Conservation (phyloP, 441 rosid genomes). For the Gossypium trilobum region DNA sequence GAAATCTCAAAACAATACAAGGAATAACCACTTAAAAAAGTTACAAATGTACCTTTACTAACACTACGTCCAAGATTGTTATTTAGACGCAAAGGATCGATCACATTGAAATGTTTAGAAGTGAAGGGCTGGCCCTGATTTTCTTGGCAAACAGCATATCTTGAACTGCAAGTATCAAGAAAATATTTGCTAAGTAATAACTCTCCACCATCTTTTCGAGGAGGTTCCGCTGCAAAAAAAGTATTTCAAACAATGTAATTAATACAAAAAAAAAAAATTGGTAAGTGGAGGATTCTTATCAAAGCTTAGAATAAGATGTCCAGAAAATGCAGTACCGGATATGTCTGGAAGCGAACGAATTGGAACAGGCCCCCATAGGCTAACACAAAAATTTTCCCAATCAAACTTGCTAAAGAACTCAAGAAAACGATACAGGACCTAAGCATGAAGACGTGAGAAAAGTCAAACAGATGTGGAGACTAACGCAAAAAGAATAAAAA, state of each 20-base stretch:
- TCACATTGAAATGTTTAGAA: too few relatives aligned
- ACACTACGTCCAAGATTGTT: slow-evolving; percentile 99
- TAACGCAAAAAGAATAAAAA: slow-evolving; percentile 14
- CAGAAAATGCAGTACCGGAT: slow-evolving; percentile 45
- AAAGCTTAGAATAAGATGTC: slow-evolving; percentile 11
- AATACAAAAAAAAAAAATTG: not conserved
- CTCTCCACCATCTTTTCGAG: slow-evolving; percentile 4
- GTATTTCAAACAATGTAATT: slow-evolving; percentile 14
- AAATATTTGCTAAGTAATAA: slow-evolving; percentile 50
- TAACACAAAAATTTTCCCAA: slow-evolving; percentile 66
- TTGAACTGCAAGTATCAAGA: slow-evolving; percentile 51
- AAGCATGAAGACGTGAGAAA: slow-evolving; percentile 7
- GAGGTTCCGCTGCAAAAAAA: slow-evolving; percentile 10
- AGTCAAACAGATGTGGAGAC: slow-evolving; percentile 19
- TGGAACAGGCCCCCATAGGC: slow-evolving; percentile 97
- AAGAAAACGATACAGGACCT: too few relatives aligned
- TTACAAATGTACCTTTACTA: slow-evolving; percentile 56
- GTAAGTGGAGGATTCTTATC: slow-evolving; percentile 9
- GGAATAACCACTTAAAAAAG: not conserved
- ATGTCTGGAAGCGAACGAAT: slow-evolving; percentile 73
- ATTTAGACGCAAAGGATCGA: slow-evolving; percentile 47
- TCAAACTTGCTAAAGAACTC: too few relatives aligned
- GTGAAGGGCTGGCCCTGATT: too few relatives aligned
- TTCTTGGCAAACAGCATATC: slow-evolving; percentile 23
- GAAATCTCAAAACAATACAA: not conserved